Conservation (phyloP, 352 stramenopile species). For the Phytophthora crassamura region DNA sequence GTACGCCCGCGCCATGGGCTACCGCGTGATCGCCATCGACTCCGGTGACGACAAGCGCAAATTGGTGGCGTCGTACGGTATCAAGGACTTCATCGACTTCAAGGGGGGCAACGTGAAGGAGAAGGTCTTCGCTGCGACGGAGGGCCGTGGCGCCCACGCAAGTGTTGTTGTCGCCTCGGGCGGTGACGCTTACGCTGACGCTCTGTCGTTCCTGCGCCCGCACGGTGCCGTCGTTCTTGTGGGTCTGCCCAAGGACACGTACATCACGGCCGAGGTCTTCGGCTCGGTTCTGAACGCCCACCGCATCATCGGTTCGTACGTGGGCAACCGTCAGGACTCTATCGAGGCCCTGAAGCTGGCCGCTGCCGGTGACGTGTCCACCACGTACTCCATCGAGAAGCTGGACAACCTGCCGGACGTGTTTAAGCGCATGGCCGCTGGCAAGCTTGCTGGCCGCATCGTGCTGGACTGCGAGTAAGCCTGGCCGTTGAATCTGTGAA, state of each 20-base stretch:
- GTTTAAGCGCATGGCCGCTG: conserved; percentile 52
- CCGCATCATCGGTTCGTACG: conserved; percentile 60
- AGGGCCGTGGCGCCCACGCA: conserved; percentile 59
- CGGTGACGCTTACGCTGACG: conserved; percentile 52
- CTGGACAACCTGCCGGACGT: conserved; percentile 45
- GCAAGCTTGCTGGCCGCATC: conserved; percentile 51
- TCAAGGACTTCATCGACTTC: conserved; percentile 72
- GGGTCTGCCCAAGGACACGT: conserved; percentile 61
- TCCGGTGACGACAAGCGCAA: conserved; percentile 64
- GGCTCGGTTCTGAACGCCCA: conserved; percentile 47
- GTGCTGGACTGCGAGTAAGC: conserved; percentile 59
- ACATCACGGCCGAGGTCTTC: conserved; percentile 48
- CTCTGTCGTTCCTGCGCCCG: conserved; percentile 63
- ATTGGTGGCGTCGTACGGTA: conserved; percentile 62
- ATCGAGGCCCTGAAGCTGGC: conserved; percentile 63
- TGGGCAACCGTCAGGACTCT: conserved; percentile 63
- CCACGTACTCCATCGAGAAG: conserved; percentile 45
- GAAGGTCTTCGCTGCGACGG: conserved; percentile 45
- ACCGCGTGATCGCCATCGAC: conserved; percentile 76
- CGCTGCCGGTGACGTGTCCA: conserved; percentile 48
- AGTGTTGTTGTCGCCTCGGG: conserved; percentile 77
- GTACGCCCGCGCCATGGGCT: conserved; percentile 71
- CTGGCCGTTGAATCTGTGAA: no score
- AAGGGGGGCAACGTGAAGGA: conserved; percentile 56
- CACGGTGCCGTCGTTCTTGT: conserved; percentile 74